These are phyloP conservation scores for Hygrocybe coccinea DNA, from an alignment of 768 basidiomycete species.

Conservation along the genomic window DNA sequence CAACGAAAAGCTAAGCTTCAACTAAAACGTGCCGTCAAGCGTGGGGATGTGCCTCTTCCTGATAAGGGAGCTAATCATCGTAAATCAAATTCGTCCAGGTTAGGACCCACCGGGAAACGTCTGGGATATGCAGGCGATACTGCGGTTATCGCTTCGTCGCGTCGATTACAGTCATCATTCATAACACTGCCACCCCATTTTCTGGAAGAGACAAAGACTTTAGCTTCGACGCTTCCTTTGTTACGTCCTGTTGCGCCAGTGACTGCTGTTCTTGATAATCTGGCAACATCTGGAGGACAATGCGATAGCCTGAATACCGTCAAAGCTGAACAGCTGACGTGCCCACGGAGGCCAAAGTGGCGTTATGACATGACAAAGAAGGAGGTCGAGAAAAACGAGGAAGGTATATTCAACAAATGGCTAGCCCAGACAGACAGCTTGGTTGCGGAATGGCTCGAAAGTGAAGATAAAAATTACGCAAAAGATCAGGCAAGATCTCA, in stretches of 20 bases:
- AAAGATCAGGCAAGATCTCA: constrained; percentile 9
- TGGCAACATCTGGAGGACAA: constrained; percentile 4
- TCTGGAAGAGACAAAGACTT: constrained; percentile 51
- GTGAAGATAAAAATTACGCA: constrained; percentile 10
- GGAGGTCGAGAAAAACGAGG: constrained; percentile 88
- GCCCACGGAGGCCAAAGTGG: constrained; percentile 82
- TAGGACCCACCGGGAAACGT: constrained; percentile 30
- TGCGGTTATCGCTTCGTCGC: constrained; percentile 37
- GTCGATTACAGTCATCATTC: constrained; percentile 66
- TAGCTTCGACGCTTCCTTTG: constrained; percentile 53
- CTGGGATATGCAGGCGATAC: constrained; percentile 23
- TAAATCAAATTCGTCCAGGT: constrained; percentile 18
- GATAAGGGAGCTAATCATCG: constrained; percentile 32
- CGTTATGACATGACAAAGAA: constrained; percentile 79
- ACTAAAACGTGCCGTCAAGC: constrained; percentile 78
- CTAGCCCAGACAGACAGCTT: constrained; percentile 55
- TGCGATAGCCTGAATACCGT: constrained; percentile 1
- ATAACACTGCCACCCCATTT: constrained; percentile 54
- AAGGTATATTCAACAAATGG: constrained; percentile 80
- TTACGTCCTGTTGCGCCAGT: constrained; percentile 50
- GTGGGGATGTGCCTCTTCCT: constrained; percentile 55
- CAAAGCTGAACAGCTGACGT: constrained; percentile 28
- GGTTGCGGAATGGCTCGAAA: constrained; percentile 48
- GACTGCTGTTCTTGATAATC: constrained; percentile 34
- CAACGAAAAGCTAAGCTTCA: constrained; percentile 69